A percentile compares a stretch with the other conserved stretches of the same genome.
Conservation (phyloP, 257 asterid genomes). For the Solanum microdontum region DNA sequence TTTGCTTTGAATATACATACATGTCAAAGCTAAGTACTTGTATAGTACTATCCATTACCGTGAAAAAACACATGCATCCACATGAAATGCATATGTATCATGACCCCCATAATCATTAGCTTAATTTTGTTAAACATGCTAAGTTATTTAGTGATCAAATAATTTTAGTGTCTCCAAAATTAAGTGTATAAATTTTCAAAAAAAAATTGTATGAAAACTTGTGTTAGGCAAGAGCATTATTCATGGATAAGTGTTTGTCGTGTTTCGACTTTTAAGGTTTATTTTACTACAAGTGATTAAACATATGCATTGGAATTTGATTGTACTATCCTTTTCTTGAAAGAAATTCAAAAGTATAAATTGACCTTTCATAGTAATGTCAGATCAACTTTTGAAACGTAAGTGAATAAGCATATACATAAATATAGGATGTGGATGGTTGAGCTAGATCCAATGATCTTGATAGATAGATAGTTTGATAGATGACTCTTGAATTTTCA, state of each 20-base stretch:
- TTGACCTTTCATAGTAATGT: not conserved
- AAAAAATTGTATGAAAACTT: not conserved
- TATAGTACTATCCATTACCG: not conserved
- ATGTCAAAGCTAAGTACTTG: not conserved
- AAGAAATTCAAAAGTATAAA: not conserved
- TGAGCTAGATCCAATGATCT: not conserved
- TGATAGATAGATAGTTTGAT: no score
- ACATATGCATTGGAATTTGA: not conserved
- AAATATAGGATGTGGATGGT: not conserved
- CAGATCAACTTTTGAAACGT: not conserved
- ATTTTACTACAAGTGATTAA: not conserved
- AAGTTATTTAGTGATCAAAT: not conserved
- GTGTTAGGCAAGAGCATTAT: not conserved
- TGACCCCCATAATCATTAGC: not conserved
- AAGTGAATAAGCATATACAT: not conserved
- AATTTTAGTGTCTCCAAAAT: not conserved
- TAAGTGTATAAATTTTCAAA: not conserved
- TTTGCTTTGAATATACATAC: not conserved
- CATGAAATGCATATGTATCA: not conserved
- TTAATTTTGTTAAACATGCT: not conserved
- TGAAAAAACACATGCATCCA: not conserved
- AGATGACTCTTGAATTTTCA: not conserved
- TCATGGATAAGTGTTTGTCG: not conserved
- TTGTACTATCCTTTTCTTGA: not conserved
- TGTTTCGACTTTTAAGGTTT: not conserved